Base-by-base conservation (phyloP, 2,329 filamentous ascomycete genomes). In the Arthrinium phaeospermum region DNA sequence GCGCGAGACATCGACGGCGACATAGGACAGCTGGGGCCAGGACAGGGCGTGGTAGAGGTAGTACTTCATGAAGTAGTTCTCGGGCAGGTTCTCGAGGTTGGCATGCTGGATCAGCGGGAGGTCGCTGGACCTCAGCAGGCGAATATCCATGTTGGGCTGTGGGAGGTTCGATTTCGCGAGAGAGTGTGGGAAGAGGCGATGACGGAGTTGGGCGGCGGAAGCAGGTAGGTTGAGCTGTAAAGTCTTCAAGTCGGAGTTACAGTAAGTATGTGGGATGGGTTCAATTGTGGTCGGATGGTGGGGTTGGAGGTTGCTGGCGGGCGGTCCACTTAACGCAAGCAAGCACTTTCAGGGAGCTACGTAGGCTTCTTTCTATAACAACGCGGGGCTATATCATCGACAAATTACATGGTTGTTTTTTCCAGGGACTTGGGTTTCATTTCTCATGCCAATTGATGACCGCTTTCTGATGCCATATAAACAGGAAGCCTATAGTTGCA, bases 1-100 rank as follows among this genome's bases (percentile, higher is more conserved):
- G 47, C 94, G 91, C 27, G 93, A 93, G 72, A 95, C 92, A 83
- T 98, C 96, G 78, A 99, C 95, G 77, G 96, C 96, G 72, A 99
- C 96, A 84, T 95, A 98, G 84, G 93, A 96, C 76, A 99, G 91
- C 85, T 98, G 96, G 67, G 96, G 96, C 96, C 96, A 99, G 78
- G 95, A 97, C 77, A 98, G 91, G 22, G 96, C 95, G 85, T 99
- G 96, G 90, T 99, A 99, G 80, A 99, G 91, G 87, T 99, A 99
- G 89, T 99, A 99, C 89, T 99, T 99, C 85, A 98, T 94, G 83
- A 98, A 98, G 90, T 99, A 99, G 88, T 99, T 99, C 85, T 99
- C 96, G 76, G 96, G 96, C 71, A 99, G 90, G 87, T 99, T 99
- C 83, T 97, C 97, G 82, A 99, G 95, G 87, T 99, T 98, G 81